phyloP scores from a whole-genome alignment of 2,329 filamentous ascomycete species.

The Arthrobotrys iridis region DNA sequence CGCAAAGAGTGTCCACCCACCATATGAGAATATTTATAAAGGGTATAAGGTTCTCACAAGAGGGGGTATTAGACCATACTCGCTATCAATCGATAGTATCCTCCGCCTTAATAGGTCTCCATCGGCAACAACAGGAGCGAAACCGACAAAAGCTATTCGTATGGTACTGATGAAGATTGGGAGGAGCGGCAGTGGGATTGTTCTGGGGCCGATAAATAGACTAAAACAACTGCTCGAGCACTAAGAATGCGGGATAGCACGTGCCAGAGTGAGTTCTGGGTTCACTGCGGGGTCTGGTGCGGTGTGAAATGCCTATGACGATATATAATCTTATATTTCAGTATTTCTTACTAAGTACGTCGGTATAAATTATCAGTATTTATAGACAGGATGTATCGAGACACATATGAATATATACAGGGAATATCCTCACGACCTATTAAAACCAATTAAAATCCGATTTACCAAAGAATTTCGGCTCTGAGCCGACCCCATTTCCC shows the following conservation, averaged over 20 bases:
- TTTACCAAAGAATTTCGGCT: constrained; percentile 36
- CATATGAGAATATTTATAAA: not conserved
- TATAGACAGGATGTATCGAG: not conserved
- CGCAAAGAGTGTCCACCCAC: not conserved
- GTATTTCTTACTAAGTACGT: no score
- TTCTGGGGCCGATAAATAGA: no score
- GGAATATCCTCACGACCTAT: not conserved
- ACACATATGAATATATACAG: not conserved
- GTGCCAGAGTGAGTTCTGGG: no score
- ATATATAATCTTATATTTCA: not conserved
- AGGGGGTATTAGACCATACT: not conserved
- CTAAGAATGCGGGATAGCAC: no score
- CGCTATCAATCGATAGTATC: not conserved
- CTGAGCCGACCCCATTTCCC: constrained; percentile 23
- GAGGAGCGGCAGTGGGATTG: not conserved
- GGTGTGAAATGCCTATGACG: no score
- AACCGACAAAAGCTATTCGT: constrained; percentile 3
- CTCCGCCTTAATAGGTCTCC: not conserved
- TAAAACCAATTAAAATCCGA: not conserved
- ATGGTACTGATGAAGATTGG: not conserved
- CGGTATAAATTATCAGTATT: no score
- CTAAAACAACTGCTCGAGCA: no score
- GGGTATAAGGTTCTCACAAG: not conserved
- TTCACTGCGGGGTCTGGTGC: no score
- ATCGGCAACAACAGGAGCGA: not conserved